Percentiles rank a stretch among this genome's conserved stretches.
These are phyloP conservation scores for Polyporus arcularius DNA, from an alignment of 768 basidiomycete genomes.

Conservation along the genomic window DNA sequence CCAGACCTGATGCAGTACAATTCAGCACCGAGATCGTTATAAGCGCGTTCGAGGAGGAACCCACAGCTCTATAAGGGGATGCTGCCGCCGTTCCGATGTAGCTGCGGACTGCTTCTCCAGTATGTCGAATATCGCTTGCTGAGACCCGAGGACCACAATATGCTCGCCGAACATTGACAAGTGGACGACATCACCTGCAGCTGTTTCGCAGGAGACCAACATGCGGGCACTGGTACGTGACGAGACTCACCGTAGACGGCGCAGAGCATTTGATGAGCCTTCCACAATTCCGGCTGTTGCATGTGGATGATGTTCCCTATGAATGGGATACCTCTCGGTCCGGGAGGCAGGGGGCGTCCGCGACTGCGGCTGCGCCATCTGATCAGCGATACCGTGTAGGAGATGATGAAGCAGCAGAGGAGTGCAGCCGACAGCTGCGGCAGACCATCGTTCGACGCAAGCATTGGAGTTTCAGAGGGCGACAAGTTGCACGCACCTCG, in stretches of 20 bases:
- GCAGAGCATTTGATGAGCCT: neutral
- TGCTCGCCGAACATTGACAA: slow-evolving; percentile 5
- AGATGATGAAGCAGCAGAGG: neutral
- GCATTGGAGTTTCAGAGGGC: no score
- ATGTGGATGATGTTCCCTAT: slow-evolving; percentile 9
- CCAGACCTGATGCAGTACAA: neutral
- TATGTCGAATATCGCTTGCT: neutral
- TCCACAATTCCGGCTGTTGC: neutral
- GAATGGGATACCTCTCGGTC: slow-evolving; percentile 3
- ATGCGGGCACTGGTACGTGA: no score
- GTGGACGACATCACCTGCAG: slow-evolving; percentile 12
- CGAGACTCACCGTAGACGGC: slow-evolving; percentile 2
- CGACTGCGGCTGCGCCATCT: neutral
- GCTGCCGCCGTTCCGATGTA: slow-evolving; percentile 13
- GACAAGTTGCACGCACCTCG: no score
- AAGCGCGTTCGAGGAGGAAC: neutral
- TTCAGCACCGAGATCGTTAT: neutral
- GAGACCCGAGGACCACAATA: slow-evolving; percentile 5
- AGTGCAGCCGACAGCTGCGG: no score
- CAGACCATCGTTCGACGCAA: no score
- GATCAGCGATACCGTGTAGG: no score
- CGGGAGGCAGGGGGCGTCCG: slow-evolving; percentile 8
- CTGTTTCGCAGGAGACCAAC: no score
- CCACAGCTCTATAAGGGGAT: slow-evolving; percentile 1
- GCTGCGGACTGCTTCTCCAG: slow-evolving; percentile 13